Evolutionary conservation across 305 asterid genomes (phyloP).

Genomic region (Ilex paraguariensis): DNA sequence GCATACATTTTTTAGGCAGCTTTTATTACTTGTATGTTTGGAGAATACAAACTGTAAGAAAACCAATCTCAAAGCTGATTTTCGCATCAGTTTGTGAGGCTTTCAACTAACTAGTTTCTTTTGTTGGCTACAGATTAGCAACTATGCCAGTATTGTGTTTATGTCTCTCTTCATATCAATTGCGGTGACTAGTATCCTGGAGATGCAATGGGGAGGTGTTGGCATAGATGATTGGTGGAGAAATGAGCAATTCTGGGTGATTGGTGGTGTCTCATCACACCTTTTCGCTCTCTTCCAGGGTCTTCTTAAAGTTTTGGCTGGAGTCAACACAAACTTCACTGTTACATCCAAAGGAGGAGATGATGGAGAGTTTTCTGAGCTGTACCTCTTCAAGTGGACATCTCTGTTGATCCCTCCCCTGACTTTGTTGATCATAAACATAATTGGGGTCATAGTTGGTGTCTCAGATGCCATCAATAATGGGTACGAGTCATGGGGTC

Average conservation of each 20-base stretch:
- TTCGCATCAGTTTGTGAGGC: too few relatives aligned
- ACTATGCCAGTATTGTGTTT: conserved; percentile 42
- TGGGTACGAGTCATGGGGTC: conserved; percentile 53
- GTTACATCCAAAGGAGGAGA: conserved; percentile 52
- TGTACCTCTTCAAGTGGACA: conserved; percentile 51
- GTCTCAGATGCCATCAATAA: conserved; percentile 42
- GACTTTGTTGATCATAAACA: conserved; percentile 40
- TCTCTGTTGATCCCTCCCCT: conserved; percentile 46
- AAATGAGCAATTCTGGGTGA: conserved; percentile 66
- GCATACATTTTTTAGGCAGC: too few relatives aligned
- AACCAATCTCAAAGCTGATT: too few relatives aligned
- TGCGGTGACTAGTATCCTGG: conserved; percentile 44
- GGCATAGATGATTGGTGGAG: conserved; percentile 57
- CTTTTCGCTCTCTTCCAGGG: conserved; percentile 53
- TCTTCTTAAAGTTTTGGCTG: conserved; percentile 47
- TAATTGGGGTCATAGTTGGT: conserved; percentile 46
- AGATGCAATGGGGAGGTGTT: conserved; percentile 56
- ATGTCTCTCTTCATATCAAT: conserved; percentile 45
- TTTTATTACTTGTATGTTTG: too few relatives aligned
- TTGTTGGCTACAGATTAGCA: conserved; percentile 33
- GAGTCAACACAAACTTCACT: conserved; percentile 48
- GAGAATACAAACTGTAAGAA: too few relatives aligned
- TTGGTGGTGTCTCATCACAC: conserved; percentile 55
- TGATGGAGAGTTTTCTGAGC: conserved; percentile 41
- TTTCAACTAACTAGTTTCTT: too few relatives aligned